Evolutionary conservation across 495 filamentous ascomycete species (phyloP).

Genomic region (Aspergillus ellipticus): DNA sequence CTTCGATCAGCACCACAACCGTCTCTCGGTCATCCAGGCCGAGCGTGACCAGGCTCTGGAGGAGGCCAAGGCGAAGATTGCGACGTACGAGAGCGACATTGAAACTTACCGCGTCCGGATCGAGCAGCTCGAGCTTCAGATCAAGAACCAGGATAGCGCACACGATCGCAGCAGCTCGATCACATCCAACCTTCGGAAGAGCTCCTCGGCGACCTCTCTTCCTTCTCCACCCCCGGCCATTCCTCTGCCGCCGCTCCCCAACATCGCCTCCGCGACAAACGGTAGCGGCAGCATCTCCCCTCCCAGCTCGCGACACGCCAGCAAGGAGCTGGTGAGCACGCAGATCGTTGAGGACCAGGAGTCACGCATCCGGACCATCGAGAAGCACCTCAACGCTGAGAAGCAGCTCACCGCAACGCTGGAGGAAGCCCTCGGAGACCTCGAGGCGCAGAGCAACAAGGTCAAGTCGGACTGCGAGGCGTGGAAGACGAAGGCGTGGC

Average conservation of each 20-base stretch:
- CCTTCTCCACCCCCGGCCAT: conserved; percentile 96
- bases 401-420: conserved; percentile 92
- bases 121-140: conserved; percentile 49
- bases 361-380: conserved; percentile 88
- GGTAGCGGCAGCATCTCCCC: conserved; percentile 40
- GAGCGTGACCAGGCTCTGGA: conserved; percentile 49
- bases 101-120: conserved; percentile 49
- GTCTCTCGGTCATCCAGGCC: conserved; percentile 63
- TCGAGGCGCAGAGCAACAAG: conserved; percentile 82
- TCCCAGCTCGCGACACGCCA: conserved; percentile 61
- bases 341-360: conserved; percentile 83
- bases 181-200: conserved; percentile 80
- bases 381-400: conserved; percentile 94
- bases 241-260: conserved; percentile 65
- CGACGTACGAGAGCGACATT: conserved; percentile 47
- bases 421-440: conserved; percentile 91
- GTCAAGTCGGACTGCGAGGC: conserved; percentile 81
- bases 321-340: conserved; percentile 72
- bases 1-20: conserved; percentile 91
- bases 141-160: conserved; percentile 41
- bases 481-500: conserved; percentile 78
- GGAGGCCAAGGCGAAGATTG: conserved; percentile 44
- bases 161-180: conserved; percentile 74
- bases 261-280: conserved; percentile 37
- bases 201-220: conserved; percentile 72